Conservation (phyloP, 352 stramenopile genomes). For the Plasmopara viticola region DNA sequence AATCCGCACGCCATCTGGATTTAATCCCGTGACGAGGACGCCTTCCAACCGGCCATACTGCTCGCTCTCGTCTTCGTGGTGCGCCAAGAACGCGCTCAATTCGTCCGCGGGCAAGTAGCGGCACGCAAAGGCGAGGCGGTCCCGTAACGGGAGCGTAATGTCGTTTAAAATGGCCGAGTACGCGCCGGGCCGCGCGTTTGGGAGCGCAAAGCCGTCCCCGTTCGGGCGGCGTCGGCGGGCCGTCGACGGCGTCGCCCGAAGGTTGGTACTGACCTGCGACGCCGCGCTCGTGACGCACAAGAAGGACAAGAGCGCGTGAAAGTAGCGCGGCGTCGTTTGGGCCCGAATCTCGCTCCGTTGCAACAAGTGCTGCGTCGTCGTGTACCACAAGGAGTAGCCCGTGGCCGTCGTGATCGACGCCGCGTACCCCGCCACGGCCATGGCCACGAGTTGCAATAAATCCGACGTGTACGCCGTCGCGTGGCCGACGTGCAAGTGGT, state of each 20-base stretch:
- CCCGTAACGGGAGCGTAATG: constrained; percentile 76
- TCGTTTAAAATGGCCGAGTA: constrained; percentile 85
- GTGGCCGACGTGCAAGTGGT: constrained; percentile 34
- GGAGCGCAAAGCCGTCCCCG: background rate
- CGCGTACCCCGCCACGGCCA: constrained; percentile 82
- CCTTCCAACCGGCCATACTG: constrained; percentile 85
- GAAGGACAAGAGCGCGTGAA: constrained; percentile 79
- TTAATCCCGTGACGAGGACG: constrained; percentile 85
- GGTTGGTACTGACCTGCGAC: background rate
- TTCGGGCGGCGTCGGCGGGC: no score
- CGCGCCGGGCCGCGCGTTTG: constrained; percentile 21
- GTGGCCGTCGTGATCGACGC: constrained; percentile 40
- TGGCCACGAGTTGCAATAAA: constrained; percentile 83
- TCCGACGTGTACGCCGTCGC: constrained; percentile 50
- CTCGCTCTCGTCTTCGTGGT: constrained; percentile 76
- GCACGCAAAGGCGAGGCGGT: constrained; percentile 89
- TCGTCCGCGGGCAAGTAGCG: constrained; percentile 82
- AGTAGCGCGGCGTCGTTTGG: constrained; percentile 56
- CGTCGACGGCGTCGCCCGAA: no score
- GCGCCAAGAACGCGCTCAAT: constrained; percentile 76
- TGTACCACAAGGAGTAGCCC: constrained; percentile 57
- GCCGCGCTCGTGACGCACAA: constrained; percentile 47
- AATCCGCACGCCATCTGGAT: constrained; percentile 75
- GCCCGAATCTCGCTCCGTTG: constrained; percentile 68
- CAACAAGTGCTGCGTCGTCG: constrained; percentile 74